Evolutionary conservation across 2,329 filamentous ascomycete genomes (phyloP).

Genomic region (Incumbomyces lentus): DNA sequence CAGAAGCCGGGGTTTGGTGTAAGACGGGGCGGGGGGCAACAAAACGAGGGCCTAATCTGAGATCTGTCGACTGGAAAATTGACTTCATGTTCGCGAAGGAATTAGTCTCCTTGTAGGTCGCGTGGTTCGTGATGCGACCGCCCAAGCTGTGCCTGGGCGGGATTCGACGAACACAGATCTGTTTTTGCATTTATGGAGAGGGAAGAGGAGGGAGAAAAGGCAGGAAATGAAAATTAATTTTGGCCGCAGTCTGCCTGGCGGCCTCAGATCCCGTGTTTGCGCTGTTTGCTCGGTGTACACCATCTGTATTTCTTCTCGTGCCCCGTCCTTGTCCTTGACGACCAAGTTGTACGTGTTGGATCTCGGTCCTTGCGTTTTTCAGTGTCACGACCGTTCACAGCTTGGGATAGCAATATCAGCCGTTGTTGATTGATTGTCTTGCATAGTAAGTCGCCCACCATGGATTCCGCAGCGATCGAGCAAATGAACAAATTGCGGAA

Average conservation of each 20-base stretch:
- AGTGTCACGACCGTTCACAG: neutral
- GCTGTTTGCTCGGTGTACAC: constrained; percentile 2
- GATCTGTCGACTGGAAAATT: constrained; percentile 9
- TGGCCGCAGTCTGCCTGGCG: neutral
- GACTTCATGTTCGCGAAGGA: neutral
- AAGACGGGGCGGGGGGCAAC: too few species aligned
- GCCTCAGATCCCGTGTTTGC: neutral
- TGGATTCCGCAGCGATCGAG: constrained; percentile 19
- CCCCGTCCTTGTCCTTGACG: too few species aligned
- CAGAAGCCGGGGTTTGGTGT: constrained; percentile 2
- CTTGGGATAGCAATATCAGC: too few species aligned
- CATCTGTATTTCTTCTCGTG: too few species aligned
- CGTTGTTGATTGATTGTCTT: neutral
- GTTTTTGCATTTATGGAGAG: neutral
- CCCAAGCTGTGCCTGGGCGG: neutral
- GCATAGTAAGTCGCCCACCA: constrained; percentile 11
- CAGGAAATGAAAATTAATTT: neutral
- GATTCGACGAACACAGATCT: constrained; percentile 8
- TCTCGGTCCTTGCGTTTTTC: neutral
- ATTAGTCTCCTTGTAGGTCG: constrained; percentile 4
- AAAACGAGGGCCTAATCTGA: neutral
- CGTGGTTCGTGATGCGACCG: constrained; percentile 3
- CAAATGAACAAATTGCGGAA: constrained; percentile 23
- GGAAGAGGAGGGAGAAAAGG: neutral
- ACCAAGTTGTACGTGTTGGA: too few species aligned